Percentiles rank a stretch among this genome's conserved stretches.
These are phyloP conservation scores for Hypoxylon sp. DNA, from an alignment of 2,329 filamentous ascomycete genomes.

Conservation along the genomic window DNA sequence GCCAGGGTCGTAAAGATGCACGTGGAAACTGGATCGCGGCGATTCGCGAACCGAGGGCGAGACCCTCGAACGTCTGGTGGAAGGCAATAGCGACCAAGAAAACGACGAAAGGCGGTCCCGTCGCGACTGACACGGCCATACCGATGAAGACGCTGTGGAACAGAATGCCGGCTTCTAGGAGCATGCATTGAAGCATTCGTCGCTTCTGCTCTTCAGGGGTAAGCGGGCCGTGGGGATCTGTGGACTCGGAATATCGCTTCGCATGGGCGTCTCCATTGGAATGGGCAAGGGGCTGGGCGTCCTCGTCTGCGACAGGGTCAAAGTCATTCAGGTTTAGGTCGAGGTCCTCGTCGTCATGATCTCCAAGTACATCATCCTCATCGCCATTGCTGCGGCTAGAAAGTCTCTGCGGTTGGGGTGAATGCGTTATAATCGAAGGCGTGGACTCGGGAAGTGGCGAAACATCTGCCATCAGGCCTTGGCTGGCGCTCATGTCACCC, in stretches of 20 bases:
- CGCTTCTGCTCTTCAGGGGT: conserved; percentile 72
- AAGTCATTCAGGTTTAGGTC: conserved; percentile 74
- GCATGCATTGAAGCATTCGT: conserved; percentile 80
- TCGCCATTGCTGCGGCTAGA: conserved; percentile 41
- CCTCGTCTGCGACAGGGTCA: conserved; percentile 57
- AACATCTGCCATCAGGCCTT: conserved; percentile 69
- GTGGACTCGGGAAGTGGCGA: conserved; percentile 71
- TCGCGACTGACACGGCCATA: conserved; percentile 86
- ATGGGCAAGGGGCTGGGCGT: conserved; percentile 50
- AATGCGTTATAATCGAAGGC: conserved; percentile 52
- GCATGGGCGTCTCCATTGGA: conserved; percentile 25
- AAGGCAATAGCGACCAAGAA: conserved; percentile 85
- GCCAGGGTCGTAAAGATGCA: conserved; percentile 81
- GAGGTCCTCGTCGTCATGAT: conserved; percentile 64
- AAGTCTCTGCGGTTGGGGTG: conserved; percentile 40
- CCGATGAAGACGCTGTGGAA: conserved; percentile 90
- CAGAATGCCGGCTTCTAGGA: conserved; percentile 85
- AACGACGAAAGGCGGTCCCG: conserved; percentile 82
- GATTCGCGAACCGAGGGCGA: conserved; percentile 87
- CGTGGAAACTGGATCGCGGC: conserved; percentile 84
- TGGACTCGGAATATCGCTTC: conserved; percentile 47
- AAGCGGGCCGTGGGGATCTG: conserved; percentile 49
- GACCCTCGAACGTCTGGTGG: conserved; percentile 90
- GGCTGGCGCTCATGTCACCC: conserved; percentile 64
- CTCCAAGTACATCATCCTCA: conserved; percentile 56